These are phyloP conservation scores for Pythium insidiosum DNA, from an alignment of 352 stramenopile genomes.

Conservation along the genomic window DNA sequence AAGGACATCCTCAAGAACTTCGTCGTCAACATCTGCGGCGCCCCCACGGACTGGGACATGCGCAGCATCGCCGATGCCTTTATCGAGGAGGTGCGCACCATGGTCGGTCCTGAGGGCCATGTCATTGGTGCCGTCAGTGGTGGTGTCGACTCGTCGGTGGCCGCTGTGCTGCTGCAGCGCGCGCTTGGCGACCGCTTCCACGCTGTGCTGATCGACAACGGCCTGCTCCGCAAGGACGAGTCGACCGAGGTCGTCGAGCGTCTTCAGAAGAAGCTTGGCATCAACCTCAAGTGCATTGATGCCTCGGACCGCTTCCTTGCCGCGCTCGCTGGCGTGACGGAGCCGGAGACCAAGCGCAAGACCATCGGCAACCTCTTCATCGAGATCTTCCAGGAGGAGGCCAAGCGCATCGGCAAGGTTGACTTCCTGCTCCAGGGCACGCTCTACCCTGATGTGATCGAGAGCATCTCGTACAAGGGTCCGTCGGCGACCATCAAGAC, in stretches of 20 bases:
- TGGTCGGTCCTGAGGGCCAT: conserved; percentile 91
- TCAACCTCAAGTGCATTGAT: conserved; percentile 97
- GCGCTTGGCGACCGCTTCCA: conserved; percentile 98
- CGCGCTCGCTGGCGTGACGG: conserved; percentile 90
- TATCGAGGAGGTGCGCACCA: conserved; percentile 85
- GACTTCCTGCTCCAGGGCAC: conserved; percentile 98
- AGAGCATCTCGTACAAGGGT: conserved; percentile 98
- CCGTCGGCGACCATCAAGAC: conserved; percentile 99
- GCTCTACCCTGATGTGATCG: conserved; percentile 99
- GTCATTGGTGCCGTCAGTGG: conserved; percentile 98
- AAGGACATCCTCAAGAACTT: conserved; percentile 97
- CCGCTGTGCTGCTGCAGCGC: conserved; percentile 95
- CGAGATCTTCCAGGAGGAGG: conserved; percentile 95
- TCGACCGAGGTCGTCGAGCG: conserved; percentile 87
- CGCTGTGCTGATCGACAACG: conserved; percentile 99
- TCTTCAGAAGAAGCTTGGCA: conserved; percentile 85
- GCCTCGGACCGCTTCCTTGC: conserved; percentile 94
- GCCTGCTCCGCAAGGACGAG: conserved; percentile 96
- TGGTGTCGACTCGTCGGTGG: conserved; percentile 98
- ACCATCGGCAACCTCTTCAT: conserved; percentile 99
- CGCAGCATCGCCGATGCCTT: conserved; percentile 89
- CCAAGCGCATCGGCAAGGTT: conserved; percentile 73
- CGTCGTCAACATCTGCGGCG: conserved; percentile 92
- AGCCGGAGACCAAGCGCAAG: conserved; percentile 98
- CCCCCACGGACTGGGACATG: conserved; percentile 98